Evolutionary conservation across 805 yeast genomes (phyloP).

Genomic region (Starmera pachycereana): DNA sequence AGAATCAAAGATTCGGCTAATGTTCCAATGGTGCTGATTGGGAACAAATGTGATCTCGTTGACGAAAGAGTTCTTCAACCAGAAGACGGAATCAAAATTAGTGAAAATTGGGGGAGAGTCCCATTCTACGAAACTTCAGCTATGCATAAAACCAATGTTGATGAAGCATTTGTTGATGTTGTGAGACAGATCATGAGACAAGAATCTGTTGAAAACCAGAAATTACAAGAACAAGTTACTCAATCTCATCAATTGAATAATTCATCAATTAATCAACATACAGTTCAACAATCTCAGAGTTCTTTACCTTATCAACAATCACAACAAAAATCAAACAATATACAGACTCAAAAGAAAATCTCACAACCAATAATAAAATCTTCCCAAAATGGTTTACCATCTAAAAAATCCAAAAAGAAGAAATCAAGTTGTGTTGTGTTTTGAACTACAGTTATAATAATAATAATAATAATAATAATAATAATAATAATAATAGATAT

Average conservation of each 20-base stretch:
- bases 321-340: too few relatives aligned
- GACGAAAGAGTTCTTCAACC: conserved; percentile 67
- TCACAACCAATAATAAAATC: too few relatives aligned
- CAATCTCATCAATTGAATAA: too few relatives aligned
- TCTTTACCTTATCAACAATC: not conserved
- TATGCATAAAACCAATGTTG: conserved; percentile 80
- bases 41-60: conserved; percentile 81
- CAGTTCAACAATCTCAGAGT: not conserved
- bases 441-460: not conserved
- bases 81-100: conserved; percentile 74
- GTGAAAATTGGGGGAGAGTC: conserved; percentile 75
- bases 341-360: too few relatives aligned
- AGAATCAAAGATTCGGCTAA: conserved; percentile 66
- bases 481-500: too few relatives aligned
- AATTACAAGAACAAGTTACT: too few relatives aligned
- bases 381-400: too few relatives aligned
- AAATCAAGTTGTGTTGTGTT: conserved; percentile 17
- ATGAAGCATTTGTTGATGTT: conserved; percentile 80
- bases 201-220: conserved; percentile 26
- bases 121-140: conserved; percentile 94
- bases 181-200: conserved; percentile 83
- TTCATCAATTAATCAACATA: not conserved
- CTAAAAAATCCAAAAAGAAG: conserved; percentile 17
- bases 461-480: too few relatives aligned
- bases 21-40: conserved; percentile 86